Conservation (phyloP, 2,329 filamentous ascomycete species). For the Diaporthe velutina region DNA sequence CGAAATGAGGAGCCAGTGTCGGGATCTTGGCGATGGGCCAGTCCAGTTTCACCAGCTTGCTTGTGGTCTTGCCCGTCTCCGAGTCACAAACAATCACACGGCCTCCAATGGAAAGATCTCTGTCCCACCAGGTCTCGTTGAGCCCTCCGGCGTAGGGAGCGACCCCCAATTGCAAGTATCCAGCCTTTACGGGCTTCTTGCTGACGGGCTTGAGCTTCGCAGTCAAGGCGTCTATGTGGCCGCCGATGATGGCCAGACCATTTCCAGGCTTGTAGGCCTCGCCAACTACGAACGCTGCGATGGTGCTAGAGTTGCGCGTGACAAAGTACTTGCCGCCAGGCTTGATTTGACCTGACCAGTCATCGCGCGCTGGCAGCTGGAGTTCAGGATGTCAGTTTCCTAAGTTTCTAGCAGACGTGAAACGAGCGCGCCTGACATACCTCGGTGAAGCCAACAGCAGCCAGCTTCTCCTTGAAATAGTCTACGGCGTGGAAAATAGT, state of each 20-base stretch:
- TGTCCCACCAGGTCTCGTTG: constrained; percentile 96
- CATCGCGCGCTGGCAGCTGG: constrained; percentile 81
- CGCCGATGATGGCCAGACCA: constrained; percentile 88
- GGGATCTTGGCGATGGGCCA: constrained; percentile 95
- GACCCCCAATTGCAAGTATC: constrained; percentile 90
- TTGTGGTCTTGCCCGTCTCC: constrained; percentile 79
- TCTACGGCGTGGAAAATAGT: constrained; percentile 93
- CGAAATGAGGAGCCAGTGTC: constrained; percentile 94
- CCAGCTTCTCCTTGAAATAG: constrained; percentile 80
- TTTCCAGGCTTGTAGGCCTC: constrained; percentile 85
- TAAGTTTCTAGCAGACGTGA: neutral
- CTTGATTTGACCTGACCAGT: constrained; percentile 80
- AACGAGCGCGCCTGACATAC: constrained; percentile 53
- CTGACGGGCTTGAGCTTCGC: constrained; percentile 93
- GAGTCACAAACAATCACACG: constrained; percentile 85
- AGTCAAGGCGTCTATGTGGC: constrained; percentile 93
- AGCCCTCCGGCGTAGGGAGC: constrained; percentile 92
- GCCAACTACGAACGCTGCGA: constrained; percentile 89
- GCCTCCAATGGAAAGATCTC: constrained; percentile 91
- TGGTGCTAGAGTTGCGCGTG: constrained; percentile 85
- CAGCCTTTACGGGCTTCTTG: constrained; percentile 84
- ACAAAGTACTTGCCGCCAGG: constrained; percentile 90
- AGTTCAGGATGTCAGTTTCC: constrained; percentile 38
- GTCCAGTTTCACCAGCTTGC: constrained; percentile 88
- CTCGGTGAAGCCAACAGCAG: constrained; percentile 79